Percentiles rank a stretch among this genome's conserved stretches.
phyloP scores from a whole-genome alignment of 192 early-diverging fungal genomes.

The Backusella sp. region DNA sequence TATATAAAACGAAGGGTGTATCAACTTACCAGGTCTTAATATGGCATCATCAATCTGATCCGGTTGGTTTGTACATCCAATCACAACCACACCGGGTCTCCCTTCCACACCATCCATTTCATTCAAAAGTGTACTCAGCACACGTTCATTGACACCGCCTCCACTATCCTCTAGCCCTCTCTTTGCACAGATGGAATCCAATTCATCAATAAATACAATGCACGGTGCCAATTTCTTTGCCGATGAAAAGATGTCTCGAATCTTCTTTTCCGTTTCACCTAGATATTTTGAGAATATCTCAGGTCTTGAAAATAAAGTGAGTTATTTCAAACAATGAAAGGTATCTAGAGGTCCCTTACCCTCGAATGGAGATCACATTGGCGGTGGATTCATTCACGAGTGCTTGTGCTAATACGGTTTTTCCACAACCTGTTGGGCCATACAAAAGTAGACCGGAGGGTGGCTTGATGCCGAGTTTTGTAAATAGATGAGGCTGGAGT shows the following conservation, averaged over 20 bases:
- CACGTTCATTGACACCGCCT: constrained; percentile 84
- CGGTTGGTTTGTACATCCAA: constrained; percentile 92
- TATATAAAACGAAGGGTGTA: no score
- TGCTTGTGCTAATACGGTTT: constrained; percentile 81
- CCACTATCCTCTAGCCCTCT: constrained; percentile 59
- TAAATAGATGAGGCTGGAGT: constrained; percentile 51
- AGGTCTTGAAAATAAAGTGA: constrained; percentile 40
- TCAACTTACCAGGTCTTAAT: constrained; percentile 58
- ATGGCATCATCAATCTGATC: constrained; percentile 86
- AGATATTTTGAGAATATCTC: constrained; percentile 96
- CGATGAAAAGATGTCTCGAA: constrained; percentile 82
- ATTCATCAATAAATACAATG: constrained; percentile 91
- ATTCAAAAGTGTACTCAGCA: constrained; percentile 92
- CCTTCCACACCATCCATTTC: constrained; percentile 98
- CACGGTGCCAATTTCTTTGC: constrained; percentile 87
- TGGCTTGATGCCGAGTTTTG: constrained; percentile 65
- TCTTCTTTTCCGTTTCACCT: constrained; percentile 83
- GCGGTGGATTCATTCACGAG: constrained; percentile 71
- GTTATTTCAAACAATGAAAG: no score
- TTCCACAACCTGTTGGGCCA: constrained; percentile 94
- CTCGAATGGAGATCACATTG: constrained; percentile 85
- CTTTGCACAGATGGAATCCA: constrained; percentile 88
- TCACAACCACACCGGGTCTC: constrained; percentile 78
- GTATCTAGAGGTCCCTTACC: no score
- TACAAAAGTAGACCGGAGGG: constrained; percentile 86